Evolutionary conservation across 31 red algal species (phyloP).

Genomic region (Porphyra umbilicalis): DNA sequence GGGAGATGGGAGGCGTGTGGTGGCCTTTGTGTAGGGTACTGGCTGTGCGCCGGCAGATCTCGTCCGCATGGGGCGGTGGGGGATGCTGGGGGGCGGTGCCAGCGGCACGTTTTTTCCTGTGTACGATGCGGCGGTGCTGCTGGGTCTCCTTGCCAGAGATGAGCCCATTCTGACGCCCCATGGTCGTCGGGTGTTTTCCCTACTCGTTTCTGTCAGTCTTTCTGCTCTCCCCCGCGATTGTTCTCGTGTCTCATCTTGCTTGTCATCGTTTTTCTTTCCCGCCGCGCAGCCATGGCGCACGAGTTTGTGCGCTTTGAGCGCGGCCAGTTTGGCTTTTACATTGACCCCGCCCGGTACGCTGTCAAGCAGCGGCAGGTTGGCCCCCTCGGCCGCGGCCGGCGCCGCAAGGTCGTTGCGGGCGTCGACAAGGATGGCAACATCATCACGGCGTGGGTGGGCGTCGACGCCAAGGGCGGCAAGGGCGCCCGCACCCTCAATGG

Average conservation of each 20-base stretch:
- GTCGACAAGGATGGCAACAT: conserved; percentile 82
- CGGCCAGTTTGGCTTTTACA: conserved; percentile 83
- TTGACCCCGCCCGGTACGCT: conserved; percentile 83
- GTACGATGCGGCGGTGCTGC: no score
- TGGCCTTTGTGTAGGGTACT: background rate
- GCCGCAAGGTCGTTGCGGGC: conserved; percentile 65
- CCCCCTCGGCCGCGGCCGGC: conserved; percentile 57
- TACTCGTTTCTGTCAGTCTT: background rate
- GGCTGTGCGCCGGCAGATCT: no score
- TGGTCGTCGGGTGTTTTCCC: no score
- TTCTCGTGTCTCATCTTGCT: background rate
- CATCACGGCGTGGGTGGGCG: conserved; percentile 73
- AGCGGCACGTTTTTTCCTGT: no score
- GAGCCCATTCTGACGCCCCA: no score
- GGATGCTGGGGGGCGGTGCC: no score
- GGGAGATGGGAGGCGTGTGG: background rate
- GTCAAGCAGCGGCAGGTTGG: conserved; percentile 69
- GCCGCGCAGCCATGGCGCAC: background rate
- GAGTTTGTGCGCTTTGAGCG: conserved; percentile 70
- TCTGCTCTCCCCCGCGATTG: background rate
- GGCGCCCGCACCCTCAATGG: conserved; percentile 49
- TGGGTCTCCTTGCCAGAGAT: no score
- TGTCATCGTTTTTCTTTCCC: background rate
- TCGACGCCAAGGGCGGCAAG: conserved; percentile 37
- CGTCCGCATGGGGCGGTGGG: no score